Base-by-base conservation (phyloP, 2,329 filamentous ascomycete species). In the Fusarium denticulatum region DNA sequence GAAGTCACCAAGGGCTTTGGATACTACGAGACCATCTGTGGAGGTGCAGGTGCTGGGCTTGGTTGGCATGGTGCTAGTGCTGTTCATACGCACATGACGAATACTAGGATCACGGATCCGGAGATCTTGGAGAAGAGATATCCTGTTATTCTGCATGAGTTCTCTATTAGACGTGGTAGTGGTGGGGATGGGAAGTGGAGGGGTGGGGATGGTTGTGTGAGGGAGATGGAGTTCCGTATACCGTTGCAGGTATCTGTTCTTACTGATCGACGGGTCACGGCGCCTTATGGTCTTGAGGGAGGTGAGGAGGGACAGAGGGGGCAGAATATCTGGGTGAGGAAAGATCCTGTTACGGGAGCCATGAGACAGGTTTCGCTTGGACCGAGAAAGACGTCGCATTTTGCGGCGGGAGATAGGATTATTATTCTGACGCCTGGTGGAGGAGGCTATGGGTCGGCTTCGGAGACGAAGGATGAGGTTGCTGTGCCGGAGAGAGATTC, bases 181-280 rank as follows among this genome's bases (percentile, higher is more conserved):
- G 90, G 90, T 1, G 93, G 94, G 0, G 78, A 79, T 5, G 94
- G 94, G 0, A 86, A 88, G 78, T 90, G 93, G 76, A 82, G 83
- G 0, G 93, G 94, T n/a, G 94, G 94, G 4, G 90, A 95, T 75
- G 94, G 94, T 18, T 91, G 94, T 0, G 84, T 95, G 1, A 83
- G 94, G 1, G 94, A 96, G 68, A 94, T 96, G 67, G 94, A 96
- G 81, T 95, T 95, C 81, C 87, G 93, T 6, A 90, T 93, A 46
- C 92, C 93, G 0, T 88, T 96, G 10, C 92, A 95, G 80, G 93
- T 93, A 20, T 93, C 90, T 3, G 96, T 97, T 32, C 83, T 97
- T 12, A 93, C 90, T 11, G 94, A 97, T 81, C 82, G 94, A 24
- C 84, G 94, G 36, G 93, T 96, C 0, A 91, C 93, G 71, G 87